Percentiles rank a stretch among this genome's conserved stretches.
Evolutionary conservation across 2,329 filamentous ascomycete genomes (phyloP).

Genomic region (Fusarium beomiforme): DNA sequence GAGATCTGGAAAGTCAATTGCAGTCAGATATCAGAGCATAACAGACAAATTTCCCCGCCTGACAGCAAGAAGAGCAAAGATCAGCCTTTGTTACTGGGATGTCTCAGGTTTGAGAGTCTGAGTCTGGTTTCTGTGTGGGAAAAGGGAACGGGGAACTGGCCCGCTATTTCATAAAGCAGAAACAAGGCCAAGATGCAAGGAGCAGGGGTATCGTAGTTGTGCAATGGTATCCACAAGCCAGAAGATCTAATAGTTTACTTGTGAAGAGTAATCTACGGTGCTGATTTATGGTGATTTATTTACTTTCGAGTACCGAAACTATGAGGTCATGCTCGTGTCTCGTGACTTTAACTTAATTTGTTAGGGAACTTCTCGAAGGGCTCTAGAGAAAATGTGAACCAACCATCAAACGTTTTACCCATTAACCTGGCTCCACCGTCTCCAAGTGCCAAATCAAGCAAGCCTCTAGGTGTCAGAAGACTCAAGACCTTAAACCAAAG

Average conservation of each 20-base stretch:
- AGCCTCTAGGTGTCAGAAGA: no score
- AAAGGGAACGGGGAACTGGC: conserved; percentile 2
- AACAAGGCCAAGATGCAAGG: conserved; percentile 27
- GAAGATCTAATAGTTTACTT: not conserved
- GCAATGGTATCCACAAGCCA: not conserved
- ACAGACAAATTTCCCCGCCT: conserved; percentile 8
- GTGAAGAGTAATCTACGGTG: not conserved
- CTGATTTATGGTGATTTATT: conserved; percentile 12
- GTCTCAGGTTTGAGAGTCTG: conserved; percentile 13
- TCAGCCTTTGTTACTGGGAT: conserved; percentile 18
- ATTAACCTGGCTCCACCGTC: conserved; percentile 14
- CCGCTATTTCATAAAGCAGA: conserved; percentile 33
- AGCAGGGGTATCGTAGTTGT: not conserved
- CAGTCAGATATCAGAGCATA: not conserved
- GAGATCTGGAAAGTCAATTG: conserved; percentile 5
- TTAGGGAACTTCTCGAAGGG: conserved; percentile 21
- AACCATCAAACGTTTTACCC: conserved; percentile 14
- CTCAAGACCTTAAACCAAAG: no score
- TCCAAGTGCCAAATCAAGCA: conserved; percentile 2
- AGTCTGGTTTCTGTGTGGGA: not conserved
- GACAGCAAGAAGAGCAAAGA: conserved; percentile 4
- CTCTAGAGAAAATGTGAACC: conserved; percentile 9
- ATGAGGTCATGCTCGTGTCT: conserved; percentile 38
- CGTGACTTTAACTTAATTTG: conserved; percentile 26
- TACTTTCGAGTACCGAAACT: conserved; percentile 2